Conservation (phyloP, 768 basidiomycete genomes). For the Collybiopsis confluens region DNA sequence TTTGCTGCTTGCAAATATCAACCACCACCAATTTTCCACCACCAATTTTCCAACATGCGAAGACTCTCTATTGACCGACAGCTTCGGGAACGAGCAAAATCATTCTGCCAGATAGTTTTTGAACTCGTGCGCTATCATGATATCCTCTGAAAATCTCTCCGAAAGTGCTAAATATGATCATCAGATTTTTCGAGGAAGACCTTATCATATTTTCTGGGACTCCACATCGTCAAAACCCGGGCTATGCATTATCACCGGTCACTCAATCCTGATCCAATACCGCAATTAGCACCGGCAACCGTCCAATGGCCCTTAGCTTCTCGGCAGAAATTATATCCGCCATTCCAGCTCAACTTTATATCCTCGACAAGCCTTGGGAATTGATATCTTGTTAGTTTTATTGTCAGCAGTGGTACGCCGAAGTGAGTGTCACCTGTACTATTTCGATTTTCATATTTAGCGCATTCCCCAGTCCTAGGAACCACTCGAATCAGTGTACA, state of each 20-base stretch:
- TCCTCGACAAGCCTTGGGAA: not conserved
- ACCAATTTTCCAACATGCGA: no score
- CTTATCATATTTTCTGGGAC: not conserved
- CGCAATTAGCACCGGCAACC: no score
- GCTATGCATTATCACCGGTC: not conserved
- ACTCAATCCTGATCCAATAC: no score
- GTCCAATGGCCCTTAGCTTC: no score
- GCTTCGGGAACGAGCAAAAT: no score
- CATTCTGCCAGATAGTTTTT: no score
- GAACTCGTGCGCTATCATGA: no score
- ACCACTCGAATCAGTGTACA: constrained; percentile 42
- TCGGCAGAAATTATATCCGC: not conserved
- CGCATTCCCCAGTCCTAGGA: constrained; percentile 36
- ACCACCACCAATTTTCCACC: no score
- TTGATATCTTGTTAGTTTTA: not conserved
- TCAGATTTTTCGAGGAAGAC: no score
- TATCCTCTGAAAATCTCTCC: not conserved
- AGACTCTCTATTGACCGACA: not conserved
- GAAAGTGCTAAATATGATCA: no score
- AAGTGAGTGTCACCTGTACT: not conserved
- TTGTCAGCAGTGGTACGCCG: not conserved
- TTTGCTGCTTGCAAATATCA: no score
- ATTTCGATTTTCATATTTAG: not conserved
- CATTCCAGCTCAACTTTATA: not conserved
- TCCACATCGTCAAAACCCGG: not conserved